Evolutionary conservation across 345 rosid genomes (phyloP), one percentile per base, ranked within the genome.

Genomic region (Euphorbia peplus): DNA sequence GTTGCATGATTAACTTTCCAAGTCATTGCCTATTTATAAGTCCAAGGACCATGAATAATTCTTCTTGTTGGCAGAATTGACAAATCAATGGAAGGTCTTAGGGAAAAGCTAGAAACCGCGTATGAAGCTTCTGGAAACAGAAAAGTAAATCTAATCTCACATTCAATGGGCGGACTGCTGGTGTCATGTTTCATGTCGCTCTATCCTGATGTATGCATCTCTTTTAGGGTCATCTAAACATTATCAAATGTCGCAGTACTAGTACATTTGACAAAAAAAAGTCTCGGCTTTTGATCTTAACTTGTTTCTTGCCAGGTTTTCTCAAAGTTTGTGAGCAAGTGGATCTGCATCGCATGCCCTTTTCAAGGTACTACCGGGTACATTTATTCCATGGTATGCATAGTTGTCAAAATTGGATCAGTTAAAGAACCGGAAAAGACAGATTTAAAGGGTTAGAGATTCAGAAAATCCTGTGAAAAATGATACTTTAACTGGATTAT

Each of bases 101-200:
- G 69, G 65, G 79, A 68, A 67, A 90, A 83, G 83, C 65, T 92
- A 81, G 92, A 90, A 78, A 85, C 85, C 52, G 95, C 96, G 15
- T 84, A 83, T 68, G 80, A 84, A 69, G 83, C 84, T 73, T 84
- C 98, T 64, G 92, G 92, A 63, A 69, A 77, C 22, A 81, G 92
- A 80, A 90, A 90, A 83, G 85, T 90, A 70, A 87, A 74, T 70
- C 71, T 92, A 56, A 90, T 92, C 71, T 85, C 98, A 0, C 98
- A 92, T 73, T 90, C 98, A 18, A 92, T 92, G 98, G 98, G 98
- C 26, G 98, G 98, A 74, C 57, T 85, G 64, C 71, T 92, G 74
- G 83, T 92, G 61, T 67, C 80, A 9, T 92, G 95, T 79, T 88
- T 92, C 82, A 81, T 92, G 76, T 79, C 82, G 39, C 95, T 88